These are phyloP conservation scores for Firmiana major DNA, from an alignment of 345 rosid species.

Conservation along the genomic window DNA sequence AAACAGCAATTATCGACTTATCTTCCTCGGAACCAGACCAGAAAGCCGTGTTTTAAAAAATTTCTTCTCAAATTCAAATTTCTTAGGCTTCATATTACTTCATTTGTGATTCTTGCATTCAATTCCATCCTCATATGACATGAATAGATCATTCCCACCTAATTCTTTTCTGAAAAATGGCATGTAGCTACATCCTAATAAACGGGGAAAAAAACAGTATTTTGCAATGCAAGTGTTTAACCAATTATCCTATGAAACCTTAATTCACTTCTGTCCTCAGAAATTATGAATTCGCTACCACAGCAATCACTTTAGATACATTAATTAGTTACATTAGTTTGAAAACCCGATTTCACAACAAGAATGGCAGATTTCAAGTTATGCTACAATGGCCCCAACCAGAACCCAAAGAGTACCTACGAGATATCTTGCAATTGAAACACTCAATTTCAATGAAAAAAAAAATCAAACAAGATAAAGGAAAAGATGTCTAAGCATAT, in stretches of 20 bases:
- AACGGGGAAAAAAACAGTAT: background rate
- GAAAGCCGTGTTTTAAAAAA: background rate
- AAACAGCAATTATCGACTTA: background rate
- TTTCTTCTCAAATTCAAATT: background rate
- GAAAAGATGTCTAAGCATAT: background rate
- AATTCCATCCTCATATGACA: background rate
- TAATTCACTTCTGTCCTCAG: background rate
- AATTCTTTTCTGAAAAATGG: background rate
- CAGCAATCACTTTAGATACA: background rate
- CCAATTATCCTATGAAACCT: background rate
- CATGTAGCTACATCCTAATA: background rate
- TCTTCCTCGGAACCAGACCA: background rate
- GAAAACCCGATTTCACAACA: background rate
- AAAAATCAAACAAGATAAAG: background rate
- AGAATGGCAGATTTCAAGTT: background rate
- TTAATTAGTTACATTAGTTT: background rate
- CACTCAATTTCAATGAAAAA: background rate
- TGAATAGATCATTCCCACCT: background rate
- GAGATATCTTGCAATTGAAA: background rate
- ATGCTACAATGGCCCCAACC: background rate
- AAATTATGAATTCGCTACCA: background rate
- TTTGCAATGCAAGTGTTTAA: background rate
- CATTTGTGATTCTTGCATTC: background rate
- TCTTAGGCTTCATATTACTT: background rate
- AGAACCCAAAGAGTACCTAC: background rate